Evolutionary conservation across 495 filamentous ascomycete genomes (phyloP).

Genomic region (Thermochaetoides thermophila): DNA sequence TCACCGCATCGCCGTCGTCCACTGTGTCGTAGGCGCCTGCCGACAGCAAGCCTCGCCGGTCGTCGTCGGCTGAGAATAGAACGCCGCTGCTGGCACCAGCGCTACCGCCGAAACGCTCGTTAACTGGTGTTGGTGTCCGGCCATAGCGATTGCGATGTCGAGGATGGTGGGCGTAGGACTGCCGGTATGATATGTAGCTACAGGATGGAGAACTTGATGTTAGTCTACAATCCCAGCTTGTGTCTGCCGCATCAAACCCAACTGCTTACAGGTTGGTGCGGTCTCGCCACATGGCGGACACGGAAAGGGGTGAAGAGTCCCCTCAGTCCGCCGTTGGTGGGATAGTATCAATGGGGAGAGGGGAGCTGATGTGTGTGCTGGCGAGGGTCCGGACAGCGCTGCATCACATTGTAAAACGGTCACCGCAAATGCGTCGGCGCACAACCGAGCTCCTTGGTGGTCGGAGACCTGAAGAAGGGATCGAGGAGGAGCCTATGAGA

Average conservation of each 20-base stretch:
- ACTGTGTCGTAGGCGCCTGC: constrained; percentile 59
- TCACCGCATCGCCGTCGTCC: constrained; percentile 81
- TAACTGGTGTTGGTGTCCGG: constrained; percentile 30
- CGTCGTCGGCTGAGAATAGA: constrained; percentile 36
- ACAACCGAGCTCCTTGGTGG: constrained; percentile 3
- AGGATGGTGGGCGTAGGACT: constrained; percentile 92
- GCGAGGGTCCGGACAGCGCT: constrained; percentile 7
- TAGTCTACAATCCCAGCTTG: not conserved
- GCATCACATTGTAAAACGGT: constrained; percentile 20
- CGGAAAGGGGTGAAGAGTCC: constrained; percentile 25
- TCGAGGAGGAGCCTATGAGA: no score
- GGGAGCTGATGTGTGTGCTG: constrained; percentile 5
- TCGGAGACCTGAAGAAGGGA: no score
- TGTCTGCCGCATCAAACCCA: constrained; percentile 10
- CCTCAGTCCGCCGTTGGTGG: constrained; percentile 16
- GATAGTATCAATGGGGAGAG: constrained; percentile 3
- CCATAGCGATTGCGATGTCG: constrained; percentile 65
- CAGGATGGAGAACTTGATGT: not conserved
- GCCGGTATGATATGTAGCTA: constrained; percentile 96
- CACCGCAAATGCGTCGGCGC: constrained; percentile 3
- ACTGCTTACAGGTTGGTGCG: constrained; percentile 76
- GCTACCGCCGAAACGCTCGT: constrained; percentile 57
- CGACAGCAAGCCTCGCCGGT: constrained; percentile 79
- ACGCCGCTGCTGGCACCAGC: constrained; percentile 23
- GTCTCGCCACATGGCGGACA: constrained; percentile 85